phyloP scores from a whole-genome alignment of 345 rosid species.

The Laguncularia racemosa region DNA sequence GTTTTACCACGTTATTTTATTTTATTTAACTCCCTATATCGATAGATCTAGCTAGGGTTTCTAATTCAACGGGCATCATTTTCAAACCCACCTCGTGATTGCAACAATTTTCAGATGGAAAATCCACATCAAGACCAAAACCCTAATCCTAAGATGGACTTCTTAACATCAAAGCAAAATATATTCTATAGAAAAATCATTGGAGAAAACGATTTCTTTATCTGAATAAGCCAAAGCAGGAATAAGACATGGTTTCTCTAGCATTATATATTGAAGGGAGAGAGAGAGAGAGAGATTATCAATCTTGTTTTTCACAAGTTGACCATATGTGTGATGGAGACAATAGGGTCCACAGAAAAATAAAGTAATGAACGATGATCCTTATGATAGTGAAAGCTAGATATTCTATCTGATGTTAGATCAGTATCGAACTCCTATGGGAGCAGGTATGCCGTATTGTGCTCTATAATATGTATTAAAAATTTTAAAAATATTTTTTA shows the following conservation, averaged over 20 bases:
- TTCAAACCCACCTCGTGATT: slow-evolving; percentile 37
- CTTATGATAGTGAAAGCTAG: too few relatives aligned
- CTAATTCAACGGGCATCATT: slow-evolving; percentile 35
- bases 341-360: too few relatives aligned
- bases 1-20: neutral
- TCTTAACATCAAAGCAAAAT: slow-evolving; percentile 22
- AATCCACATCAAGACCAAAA: slow-evolving; percentile 29
- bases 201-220: neutral
- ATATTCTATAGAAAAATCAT: neutral
- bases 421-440: too few relatives aligned
- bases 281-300: too few relatives aligned
- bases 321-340: too few relatives aligned
- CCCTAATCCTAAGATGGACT: slow-evolving; percentile 22
- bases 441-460: too few relatives aligned
- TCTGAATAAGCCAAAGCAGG: slow-evolving; percentile 7
- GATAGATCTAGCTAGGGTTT: slow-evolving; percentile 33
- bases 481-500: too few relatives aligned
- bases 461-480: too few relatives aligned
- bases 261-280: too few relatives aligned
- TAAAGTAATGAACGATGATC: too few relatives aligned
- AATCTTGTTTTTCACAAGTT: too few relatives aligned
- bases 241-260: neutral
- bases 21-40: neutral
- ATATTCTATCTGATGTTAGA: too few relatives aligned
- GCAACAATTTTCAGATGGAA: slow-evolving; percentile 28